A percentile compares a stretch with the other conserved stretches of the same genome.
Conservation (phyloP, 148 eudicot genomes). For the Arctostaphylos glauca region DNA sequence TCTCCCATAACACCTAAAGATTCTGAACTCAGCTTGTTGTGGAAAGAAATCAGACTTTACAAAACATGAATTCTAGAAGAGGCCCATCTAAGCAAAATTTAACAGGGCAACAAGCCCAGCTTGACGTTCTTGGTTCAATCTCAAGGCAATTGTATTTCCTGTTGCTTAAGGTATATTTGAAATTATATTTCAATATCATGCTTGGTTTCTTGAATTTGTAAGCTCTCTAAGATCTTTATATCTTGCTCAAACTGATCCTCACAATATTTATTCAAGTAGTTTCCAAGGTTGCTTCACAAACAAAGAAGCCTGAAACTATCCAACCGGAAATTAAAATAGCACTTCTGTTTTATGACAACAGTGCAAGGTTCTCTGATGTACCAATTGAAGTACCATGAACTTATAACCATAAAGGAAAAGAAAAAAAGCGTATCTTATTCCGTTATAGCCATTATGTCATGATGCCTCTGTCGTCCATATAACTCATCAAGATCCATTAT, state of each 20-base stretch:
- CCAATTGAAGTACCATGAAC: background rate
- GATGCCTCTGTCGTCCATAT: background rate
- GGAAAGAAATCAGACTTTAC: background rate
- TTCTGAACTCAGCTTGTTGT: background rate
- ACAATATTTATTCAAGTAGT: background rate
- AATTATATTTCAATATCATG: background rate
- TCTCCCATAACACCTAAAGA: background rate
- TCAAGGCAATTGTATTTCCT: background rate
- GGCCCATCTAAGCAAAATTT: background rate
- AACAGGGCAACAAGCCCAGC: background rate
- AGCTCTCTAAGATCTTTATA: conserved; percentile 3
- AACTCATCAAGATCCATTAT: background rate
- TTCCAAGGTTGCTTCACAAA: background rate
- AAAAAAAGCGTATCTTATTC: background rate
- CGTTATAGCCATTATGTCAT: background rate
- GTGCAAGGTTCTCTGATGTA: background rate
- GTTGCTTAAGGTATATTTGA: background rate
- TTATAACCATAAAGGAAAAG: background rate
- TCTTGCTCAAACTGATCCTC: background rate
- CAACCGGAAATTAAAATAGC: background rate
- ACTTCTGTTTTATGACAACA: background rate
- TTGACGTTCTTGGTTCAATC: background rate
- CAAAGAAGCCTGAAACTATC: background rate
- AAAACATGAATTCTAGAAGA: background rate
- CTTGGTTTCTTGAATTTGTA: background rate